phyloP scores from a whole-genome alignment of 2,329 filamentous ascomycete genomes.

The Fusarium virguliforme region DNA sequence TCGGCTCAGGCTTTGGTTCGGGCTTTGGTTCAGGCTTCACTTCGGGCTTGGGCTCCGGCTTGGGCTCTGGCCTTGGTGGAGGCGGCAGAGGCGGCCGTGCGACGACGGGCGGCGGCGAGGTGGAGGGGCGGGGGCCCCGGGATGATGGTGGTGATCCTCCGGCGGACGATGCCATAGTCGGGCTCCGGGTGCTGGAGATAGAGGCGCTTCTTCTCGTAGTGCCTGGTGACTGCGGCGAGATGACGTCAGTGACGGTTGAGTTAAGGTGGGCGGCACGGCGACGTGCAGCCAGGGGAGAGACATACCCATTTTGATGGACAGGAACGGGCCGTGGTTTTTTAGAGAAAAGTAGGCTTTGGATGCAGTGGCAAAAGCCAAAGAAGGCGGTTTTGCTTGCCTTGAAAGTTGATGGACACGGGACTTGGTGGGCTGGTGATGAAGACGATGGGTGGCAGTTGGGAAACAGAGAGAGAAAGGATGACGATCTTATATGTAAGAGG shows the following conservation, averaged over 20 bases:
- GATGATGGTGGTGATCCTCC: slow-evolving; percentile 59
- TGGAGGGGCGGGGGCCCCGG: slow-evolving; percentile 56
- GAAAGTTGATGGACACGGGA: slow-evolving; percentile 28
- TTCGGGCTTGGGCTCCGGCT: slow-evolving; percentile 11
- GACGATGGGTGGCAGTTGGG: slow-evolving; percentile 15
- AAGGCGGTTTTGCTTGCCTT: slow-evolving; percentile 21
- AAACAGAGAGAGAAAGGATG: slow-evolving; percentile 23
- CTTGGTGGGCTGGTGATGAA: slow-evolving; percentile 31
- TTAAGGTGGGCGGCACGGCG: slow-evolving; percentile 27
- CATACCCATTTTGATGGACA: slow-evolving; percentile 47
- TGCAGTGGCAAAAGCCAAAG: slow-evolving; percentile 35
- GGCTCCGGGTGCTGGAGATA: slow-evolving; percentile 61
- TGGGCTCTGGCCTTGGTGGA: slow-evolving; percentile 44
- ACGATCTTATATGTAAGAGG: slow-evolving; percentile 48
- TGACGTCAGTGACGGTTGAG: slow-evolving; percentile 47
- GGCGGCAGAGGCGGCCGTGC: slow-evolving; percentile 46
- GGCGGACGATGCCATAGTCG: slow-evolving; percentile 57
- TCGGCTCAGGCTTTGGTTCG: slow-evolving; percentile 13
- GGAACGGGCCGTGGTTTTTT: background rate
- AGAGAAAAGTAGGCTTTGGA: slow-evolving; percentile 1
- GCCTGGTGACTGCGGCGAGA: slow-evolving; percentile 47
- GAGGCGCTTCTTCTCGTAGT: slow-evolving; percentile 60
- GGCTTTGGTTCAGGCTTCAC: background rate
- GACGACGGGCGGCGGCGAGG: slow-evolving; percentile 46
- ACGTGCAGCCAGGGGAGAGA: slow-evolving; percentile 25